Percentiles rank a stretch among this genome's conserved stretches.
Conservation (phyloP, 2,329 filamentous ascomycete genomes). For the Pseudocercospora musae region DNA sequence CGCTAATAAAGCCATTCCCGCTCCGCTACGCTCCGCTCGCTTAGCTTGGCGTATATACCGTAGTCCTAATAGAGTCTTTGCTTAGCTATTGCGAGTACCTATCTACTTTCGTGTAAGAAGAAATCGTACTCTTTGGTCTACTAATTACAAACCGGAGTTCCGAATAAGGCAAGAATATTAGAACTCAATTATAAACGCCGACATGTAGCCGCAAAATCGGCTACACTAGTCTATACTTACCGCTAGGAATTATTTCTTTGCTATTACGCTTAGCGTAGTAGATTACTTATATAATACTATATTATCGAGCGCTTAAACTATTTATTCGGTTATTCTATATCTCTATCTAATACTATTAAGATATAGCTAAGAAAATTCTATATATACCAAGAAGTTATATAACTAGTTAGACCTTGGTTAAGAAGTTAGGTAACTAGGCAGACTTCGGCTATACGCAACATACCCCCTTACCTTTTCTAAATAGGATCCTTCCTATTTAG, state of each 20-base stretch:
- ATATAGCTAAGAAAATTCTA: too few species aligned
- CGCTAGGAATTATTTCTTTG: constrained; percentile 1
- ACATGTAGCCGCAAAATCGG: not conserved
- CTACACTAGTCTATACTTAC: not conserved
- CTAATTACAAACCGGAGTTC: constrained; percentile 11
- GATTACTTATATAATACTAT: too few species aligned
- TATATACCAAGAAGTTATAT: too few species aligned
- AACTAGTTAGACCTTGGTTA: too few species aligned
- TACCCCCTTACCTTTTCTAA: too few species aligned
- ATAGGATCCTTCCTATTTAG: too few species aligned
- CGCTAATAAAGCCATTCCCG: not conserved
- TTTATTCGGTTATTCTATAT: too few species aligned
- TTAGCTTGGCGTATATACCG: not conserved
- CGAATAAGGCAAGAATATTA: constrained; percentile 1
- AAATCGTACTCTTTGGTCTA: not conserved
- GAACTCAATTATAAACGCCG: not conserved
- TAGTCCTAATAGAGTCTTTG: not conserved
- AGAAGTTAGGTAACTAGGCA: too few species aligned
- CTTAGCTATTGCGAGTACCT: not conserved
- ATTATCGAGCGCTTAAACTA: too few species aligned
- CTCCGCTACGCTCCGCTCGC: not conserved
- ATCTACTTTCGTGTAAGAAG: constrained; percentile 4
- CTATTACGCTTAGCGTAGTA: too few species aligned
- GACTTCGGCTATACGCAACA: too few species aligned
- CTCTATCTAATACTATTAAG: too few species aligned